A percentile compares a stretch with the other conserved stretches of the same genome.
Conservation (phyloP, 257 asterid species). For the Solanum tarijense region DNA sequence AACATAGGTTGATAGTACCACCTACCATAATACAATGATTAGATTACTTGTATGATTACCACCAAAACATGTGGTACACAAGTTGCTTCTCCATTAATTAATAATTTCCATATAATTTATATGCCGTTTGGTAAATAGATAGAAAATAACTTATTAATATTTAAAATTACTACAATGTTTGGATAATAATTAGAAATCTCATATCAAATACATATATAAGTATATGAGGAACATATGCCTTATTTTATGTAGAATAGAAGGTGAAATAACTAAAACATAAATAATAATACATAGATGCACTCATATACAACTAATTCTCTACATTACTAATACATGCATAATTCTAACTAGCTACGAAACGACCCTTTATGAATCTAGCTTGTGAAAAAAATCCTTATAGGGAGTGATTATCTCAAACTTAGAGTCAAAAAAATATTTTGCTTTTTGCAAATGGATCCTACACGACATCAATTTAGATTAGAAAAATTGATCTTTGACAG, state of each 20-base stretch:
- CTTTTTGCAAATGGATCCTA: neutral
- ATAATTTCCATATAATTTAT: too few relatives aligned
- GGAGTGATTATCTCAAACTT: neutral
- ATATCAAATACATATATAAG: too few relatives aligned
- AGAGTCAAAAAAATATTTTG: neutral
- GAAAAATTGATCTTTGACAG: too few relatives aligned
- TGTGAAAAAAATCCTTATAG: neutral
- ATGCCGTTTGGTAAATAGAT: neutral
- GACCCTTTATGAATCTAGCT: neutral
- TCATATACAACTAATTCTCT: too few relatives aligned
- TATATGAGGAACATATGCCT: fast-evolving
- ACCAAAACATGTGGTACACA: neutral
- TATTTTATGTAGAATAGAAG: too few relatives aligned
- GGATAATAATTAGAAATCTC: neutral
- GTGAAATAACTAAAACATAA: too few relatives aligned
- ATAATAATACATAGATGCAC: too few relatives aligned
- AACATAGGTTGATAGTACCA: neutral
- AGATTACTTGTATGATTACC: neutral
- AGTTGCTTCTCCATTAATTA: neutral
- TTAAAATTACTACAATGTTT: too few relatives aligned
- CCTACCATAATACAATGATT: neutral
- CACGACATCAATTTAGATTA: neutral
- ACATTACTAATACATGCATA: too few relatives aligned
- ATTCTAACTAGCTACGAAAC: too few relatives aligned
- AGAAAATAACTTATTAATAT: too few relatives aligned